Percentiles rank a stretch among this genome's conserved stretches.
Evolutionary conservation across 2,329 filamentous ascomycete genomes (phyloP).

Genomic region (Berkeleyomyces basicola): DNA sequence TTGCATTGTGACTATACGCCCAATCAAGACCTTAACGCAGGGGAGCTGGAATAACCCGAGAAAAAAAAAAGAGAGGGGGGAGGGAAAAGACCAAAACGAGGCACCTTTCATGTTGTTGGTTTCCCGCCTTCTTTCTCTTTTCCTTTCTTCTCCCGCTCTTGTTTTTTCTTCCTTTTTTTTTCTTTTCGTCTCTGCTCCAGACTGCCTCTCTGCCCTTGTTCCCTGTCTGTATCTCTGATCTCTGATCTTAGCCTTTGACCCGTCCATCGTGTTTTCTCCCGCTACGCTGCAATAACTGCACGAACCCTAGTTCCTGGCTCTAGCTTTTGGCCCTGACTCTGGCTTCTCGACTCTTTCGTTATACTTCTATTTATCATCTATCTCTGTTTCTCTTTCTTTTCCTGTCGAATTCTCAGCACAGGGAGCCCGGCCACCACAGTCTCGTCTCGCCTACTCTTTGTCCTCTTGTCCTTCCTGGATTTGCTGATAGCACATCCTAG

Average conservation of each 20-base stretch:
- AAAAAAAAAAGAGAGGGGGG: background rate
- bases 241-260: background rate
- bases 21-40: conserved; percentile 1
- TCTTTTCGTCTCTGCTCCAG: background rate
- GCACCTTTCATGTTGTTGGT: background rate
- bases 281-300: background rate
- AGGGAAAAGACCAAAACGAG: background rate
- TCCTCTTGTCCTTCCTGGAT: too few species aligned
- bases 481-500: too few species aligned
- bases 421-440: too few species aligned
- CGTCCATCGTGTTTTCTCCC: background rate
- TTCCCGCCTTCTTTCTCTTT: conserved; percentile 8
- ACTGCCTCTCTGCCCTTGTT: background rate
- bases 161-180: background rate
- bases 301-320: background rate
- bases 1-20: conserved; percentile 1
- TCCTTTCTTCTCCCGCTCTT: conserved; percentile 7
- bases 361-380: background rate
- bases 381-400: background rate
- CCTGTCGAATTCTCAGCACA: too few species aligned
- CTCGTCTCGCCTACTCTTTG: too few species aligned
- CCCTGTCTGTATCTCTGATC: background rate
- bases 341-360: background rate
- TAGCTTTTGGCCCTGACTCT: background rate
- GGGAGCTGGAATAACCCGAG: background rate